Evolutionary conservation across 2,329 filamentous ascomycete species (phyloP), one percentile per base, ranked within the genome.

Genomic region (Botrytis sinoallii): DNA sequence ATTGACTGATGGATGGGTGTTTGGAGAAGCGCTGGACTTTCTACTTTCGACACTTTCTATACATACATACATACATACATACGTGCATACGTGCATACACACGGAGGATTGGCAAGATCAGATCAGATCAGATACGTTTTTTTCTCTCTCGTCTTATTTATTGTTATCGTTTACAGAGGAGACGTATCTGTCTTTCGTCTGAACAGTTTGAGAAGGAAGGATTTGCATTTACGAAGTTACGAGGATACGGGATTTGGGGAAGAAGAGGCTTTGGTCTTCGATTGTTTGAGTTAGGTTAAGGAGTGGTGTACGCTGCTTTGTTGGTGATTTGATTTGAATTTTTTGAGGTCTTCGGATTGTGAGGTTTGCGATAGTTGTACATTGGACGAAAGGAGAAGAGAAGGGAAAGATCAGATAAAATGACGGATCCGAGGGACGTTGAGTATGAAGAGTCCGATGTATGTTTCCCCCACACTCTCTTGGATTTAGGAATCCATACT

Each of bases 401-500:
- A 40, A 25, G 35, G 35, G 32, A 63, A 40, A 42, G 48, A 57
- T 68, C 18, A 14, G 48, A 68, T 57, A 57, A 68, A 18, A 68
- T 68, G 66, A 18, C 48, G 38, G 66, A 68, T 57, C 66, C 66
- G 38, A 57, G 66, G 70, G 75, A 72, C 74, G 73, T 76, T 75
- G 29, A 60, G 4, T 48, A 68, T n/a, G 48, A 68, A 61, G 59
- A 63, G 9, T 46, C 9, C 44, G 44, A 46, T 46, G 44, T 46
- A 46, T 46, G 44, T 46, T 20, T n/a, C 20, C 18, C 22, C 44
- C 44, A 22, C 44, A 46, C 18, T 18, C 44, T 46, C 44, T 46
- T 46, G 18, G 44, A 46, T 20, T 18, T 20, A 46, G 44, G 8
- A 46, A 46, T 46, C 44, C 22, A 46, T 46, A 46, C 44, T 46